Evolutionary conservation across 139 green algal species (phyloP).

Genomic region (Trebouxia sp.): DNA sequence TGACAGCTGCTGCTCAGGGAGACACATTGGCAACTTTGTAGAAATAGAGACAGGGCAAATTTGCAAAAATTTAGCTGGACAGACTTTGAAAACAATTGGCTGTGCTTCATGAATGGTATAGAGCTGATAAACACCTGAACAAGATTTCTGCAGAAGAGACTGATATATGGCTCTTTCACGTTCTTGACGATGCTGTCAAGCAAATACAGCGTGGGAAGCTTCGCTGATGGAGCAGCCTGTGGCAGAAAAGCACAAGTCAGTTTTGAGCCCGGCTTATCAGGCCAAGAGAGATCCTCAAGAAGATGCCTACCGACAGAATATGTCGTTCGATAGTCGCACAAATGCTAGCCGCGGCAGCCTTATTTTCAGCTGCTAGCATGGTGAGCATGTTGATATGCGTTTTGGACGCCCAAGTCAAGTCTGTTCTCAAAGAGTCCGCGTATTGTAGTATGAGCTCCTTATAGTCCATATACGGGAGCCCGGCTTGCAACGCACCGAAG

Average conservation of each 20-base stretch:
- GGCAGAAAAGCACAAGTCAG: not conserved
- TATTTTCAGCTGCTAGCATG: conserved; percentile 13
- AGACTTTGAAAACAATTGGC: not conserved
- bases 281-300: not conserved
- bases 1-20: not conserved
- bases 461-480: not conserved
- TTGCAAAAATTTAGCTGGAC: no score
- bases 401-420: conserved; percentile 22
- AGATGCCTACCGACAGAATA: not conserved
- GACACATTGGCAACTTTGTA: not conserved
- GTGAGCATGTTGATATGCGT: conserved; percentile 21
- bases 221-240: conserved; percentile 43
- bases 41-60: no score
- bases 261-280: not conserved
- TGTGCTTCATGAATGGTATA: not conserved
- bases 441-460: conserved; percentile 17
- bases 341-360: not conserved
- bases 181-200: conserved; percentile 83
- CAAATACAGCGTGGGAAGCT: conserved; percentile 79
- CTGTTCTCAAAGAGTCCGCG: conserved; percentile 1
- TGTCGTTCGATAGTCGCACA: conserved; percentile 6
- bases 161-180: conserved; percentile 61
- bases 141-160: conserved; percentile 49
- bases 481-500: not conserved
- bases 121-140: conserved; percentile 39